A percentile compares a stretch with the other conserved stretches of the same genome.
These are phyloP conservation scores for Solanum chmielewskii DNA, from an alignment of 257 asterid species.

Conservation along the genomic window DNA sequence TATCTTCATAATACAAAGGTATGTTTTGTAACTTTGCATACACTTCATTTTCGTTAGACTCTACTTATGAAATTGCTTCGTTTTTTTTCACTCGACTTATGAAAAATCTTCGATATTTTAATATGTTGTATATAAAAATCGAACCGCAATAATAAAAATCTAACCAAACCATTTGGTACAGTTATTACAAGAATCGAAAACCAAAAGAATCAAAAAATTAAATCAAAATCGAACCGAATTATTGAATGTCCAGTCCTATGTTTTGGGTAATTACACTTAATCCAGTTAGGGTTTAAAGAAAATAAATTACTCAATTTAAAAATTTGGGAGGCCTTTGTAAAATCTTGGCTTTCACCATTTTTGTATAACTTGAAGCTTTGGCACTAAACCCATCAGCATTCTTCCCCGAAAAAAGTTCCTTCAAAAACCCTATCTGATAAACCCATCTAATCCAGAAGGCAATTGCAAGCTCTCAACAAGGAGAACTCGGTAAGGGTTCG, in stretches of 20 bases:
- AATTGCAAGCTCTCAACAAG: background rate
- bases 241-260: too few species aligned
- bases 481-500: background rate
- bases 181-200: too few species aligned
- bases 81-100: too few species aligned
- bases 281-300: background rate
- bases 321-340: background rate
- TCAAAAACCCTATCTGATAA: background rate
- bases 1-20: background rate
- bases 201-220: too few species aligned
- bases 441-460: background rate
- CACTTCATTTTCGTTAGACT: too few species aligned
- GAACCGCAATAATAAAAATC: too few species aligned
- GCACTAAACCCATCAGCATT: background rate
- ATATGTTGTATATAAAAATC: too few species aligned
- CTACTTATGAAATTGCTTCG: too few species aligned
- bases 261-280: background rate
- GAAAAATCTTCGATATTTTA: too few species aligned
- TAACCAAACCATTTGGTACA: too few species aligned
- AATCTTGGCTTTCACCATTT: background rate
- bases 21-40: too few species aligned
- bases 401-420: background rate
- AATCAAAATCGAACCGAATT: too few species aligned
- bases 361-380: background rate
- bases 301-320: background rate